Base-by-base conservation (phyloP, 192 early-diverging fungal species). In the Coemansia pectinata region DNA sequence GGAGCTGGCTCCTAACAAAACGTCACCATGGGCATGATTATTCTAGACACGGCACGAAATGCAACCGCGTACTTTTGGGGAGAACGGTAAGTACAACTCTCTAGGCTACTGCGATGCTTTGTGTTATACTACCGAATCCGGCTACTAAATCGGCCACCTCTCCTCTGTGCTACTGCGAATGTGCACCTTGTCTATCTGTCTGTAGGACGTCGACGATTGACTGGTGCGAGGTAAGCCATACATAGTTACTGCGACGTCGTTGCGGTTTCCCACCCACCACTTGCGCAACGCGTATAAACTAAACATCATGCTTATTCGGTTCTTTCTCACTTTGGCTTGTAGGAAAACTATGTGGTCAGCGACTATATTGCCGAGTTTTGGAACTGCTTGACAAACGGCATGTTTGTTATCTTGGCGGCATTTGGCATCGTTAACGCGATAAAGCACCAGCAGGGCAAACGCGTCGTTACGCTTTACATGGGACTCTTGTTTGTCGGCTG, bases 351-450 rank as follows among this genome's bases (percentile, higher is more conserved):
- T 52, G 85, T 80, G 19, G 83, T 88, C 2, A 85, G 85, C 60
- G 75, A 78, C 57, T 92, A 90, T 69, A 79, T 94, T 68, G 90
- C 91, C 62, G 93, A 95, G 79, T 92, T 88, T 64, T 90, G 90
- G 78, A 94, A 94, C 75, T 88, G 90, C 15, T 68, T 78, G 34
- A 88, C 90, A 19, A 94, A 94, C 73, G 31, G 86, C 29, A 69
- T 79, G 50, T 92, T 86, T 77, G 71, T 89, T 6, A 38, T 84
- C 45, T 68, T 89, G 40, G 84, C 87, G 1, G n/a, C 87, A 21
- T 67, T 89, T 21, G 91, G 89, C 8, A 73, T 91, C 38, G 78
- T 70, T 21, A 84, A 68, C n/a, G 77, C 83, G 12, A 59, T 71
- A n/a, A 72, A 78, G 53, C 69, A 86, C 62, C 57, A 71, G 38